phyloP scores from a whole-genome alignment of 1,139 yeast genomes.

The Meyerozyma guilliermondii region DNA sequence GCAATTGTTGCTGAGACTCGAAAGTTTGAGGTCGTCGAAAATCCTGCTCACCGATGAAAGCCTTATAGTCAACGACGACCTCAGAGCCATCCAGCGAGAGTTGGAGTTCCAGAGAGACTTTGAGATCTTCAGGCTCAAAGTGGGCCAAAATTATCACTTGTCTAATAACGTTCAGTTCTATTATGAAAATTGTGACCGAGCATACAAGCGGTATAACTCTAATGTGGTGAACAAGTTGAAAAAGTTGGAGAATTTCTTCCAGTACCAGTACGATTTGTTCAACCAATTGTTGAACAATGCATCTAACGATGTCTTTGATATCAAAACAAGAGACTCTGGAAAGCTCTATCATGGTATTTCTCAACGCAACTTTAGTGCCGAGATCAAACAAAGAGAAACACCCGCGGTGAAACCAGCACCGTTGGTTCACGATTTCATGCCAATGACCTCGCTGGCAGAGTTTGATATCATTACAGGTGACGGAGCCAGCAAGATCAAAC shows the following conservation, averaged over 20 bases:
- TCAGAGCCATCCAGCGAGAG: conserved; percentile 13
- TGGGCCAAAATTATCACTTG: conserved; percentile 31
- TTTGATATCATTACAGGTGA: conserved; percentile 40
- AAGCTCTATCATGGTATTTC: conserved; percentile 29
- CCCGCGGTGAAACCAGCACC: neutral
- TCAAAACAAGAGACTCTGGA: conserved; percentile 32
- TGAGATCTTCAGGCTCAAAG: conserved; percentile 30
- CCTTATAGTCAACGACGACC: conserved; percentile 24
- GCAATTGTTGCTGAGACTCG: conserved; percentile 21
- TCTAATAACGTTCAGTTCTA: conserved; percentile 29
- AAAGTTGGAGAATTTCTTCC: conserved; percentile 37
- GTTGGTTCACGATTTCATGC: conserved; percentile 41
- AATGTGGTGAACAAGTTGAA: conserved; percentile 30
- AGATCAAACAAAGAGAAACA: conserved; percentile 19
- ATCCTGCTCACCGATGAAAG: conserved; percentile 18
- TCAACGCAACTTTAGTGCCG: conserved; percentile 24
- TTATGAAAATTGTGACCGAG: conserved; percentile 36
- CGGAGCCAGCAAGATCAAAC: conserved; percentile 20
- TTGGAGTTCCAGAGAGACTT: conserved; percentile 25
- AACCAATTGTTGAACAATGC: conserved; percentile 17
- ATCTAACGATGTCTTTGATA: conserved; percentile 24
- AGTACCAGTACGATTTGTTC: conserved; percentile 30
- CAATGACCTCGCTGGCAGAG: conserved; percentile 33
- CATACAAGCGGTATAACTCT: conserved; percentile 28
- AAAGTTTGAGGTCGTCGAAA: conserved; percentile 21